phyloP scores from a whole-genome alignment of 2,329 filamentous ascomycete species.

The Dothidotthia symphoricarpi region DNA sequence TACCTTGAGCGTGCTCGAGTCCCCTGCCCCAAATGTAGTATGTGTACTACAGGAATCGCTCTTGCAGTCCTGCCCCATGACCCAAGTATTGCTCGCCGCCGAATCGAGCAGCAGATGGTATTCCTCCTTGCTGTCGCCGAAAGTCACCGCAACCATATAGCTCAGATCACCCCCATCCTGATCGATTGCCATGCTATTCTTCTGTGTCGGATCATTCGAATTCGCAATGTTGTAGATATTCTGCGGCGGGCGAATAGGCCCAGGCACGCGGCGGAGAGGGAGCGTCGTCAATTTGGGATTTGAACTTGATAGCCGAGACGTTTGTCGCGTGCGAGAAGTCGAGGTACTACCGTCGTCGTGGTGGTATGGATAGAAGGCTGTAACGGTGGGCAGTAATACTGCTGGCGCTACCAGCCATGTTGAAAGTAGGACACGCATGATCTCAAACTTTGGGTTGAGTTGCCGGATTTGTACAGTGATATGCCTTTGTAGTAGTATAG shows the following conservation, averaged over 20 bases:
- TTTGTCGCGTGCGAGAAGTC: constrained; percentile 9
- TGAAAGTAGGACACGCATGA: constrained; percentile 27
- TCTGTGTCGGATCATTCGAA: constrained; percentile 30
- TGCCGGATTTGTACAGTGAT: background rate
- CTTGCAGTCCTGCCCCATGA: constrained; percentile 70
- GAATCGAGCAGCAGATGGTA: constrained; percentile 58
- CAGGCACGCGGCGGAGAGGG: constrained; percentile 30
- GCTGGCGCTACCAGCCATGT: constrained; percentile 26
- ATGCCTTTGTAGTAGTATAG: too few relatives aligned
- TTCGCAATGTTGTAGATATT: constrained; percentile 50
- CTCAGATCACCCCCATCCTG: constrained; percentile 56
- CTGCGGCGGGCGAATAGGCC: constrained; percentile 42
- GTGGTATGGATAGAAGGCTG: constrained; percentile 40
- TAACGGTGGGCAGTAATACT: constrained; percentile 21
- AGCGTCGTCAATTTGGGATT: constrained; percentile 19
- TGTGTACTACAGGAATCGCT: constrained; percentile 67
- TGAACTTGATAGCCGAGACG: constrained; percentile 1
- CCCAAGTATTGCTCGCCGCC: constrained; percentile 70
- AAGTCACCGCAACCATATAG: constrained; percentile 53
- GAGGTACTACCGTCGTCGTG: constrained; percentile 13
- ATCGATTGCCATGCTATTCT: constrained; percentile 52
- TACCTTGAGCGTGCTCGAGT: constrained; percentile 62
- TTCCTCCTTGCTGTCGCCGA: constrained; percentile 51
- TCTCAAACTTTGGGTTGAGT: constrained; percentile 3
- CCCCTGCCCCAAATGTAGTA: constrained; percentile 63